Conservation (phyloP, 768 basidiomycete species). For the Russula griseocarnosa region DNA sequence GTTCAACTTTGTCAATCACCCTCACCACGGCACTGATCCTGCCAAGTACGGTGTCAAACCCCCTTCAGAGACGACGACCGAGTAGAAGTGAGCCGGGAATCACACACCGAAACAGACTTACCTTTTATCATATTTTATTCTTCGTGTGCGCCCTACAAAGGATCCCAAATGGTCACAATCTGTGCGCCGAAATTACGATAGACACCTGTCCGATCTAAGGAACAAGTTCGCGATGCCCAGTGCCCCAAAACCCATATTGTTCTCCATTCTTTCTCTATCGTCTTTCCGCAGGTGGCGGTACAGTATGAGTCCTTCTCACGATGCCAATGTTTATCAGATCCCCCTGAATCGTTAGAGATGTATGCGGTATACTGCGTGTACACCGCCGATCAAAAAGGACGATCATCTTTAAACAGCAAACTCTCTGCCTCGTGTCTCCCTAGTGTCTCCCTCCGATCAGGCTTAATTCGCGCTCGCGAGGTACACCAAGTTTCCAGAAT, state of each 20-base stretch:
- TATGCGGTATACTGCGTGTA: neutral
- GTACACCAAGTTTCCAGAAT: constrained; percentile 7
- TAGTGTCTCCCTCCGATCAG: neutral
- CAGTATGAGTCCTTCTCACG: neutral
- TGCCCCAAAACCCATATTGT: neutral
- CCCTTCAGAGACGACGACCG: constrained; percentile 30
- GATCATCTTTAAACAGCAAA: constrained; percentile 1
- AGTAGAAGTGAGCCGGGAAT: constrained; percentile 12
- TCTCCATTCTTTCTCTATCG: neutral
- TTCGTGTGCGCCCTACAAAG: neutral
- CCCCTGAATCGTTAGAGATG: constrained; percentile 9
- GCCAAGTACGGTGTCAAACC: constrained; percentile 56
- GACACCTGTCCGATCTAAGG: constrained; percentile 1
- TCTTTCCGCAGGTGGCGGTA: constrained; percentile 11
- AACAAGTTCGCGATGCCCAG: neutral
- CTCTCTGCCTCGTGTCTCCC: constrained; percentile 10
- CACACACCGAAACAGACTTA: constrained; percentile 8
- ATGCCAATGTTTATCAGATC: constrained; percentile 4
- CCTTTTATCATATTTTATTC: constrained; percentile 13
- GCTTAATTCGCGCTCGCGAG: neutral
- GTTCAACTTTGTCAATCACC: constrained; percentile 95
- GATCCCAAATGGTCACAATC: neutral
- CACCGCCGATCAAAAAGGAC: constrained; percentile 12
- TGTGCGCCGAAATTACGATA: neutral
- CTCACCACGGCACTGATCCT: constrained; percentile 77